phyloP scores from a whole-genome alignment of 1,284 basidiomycete species.

The Malassezia sympodialis region DNA sequence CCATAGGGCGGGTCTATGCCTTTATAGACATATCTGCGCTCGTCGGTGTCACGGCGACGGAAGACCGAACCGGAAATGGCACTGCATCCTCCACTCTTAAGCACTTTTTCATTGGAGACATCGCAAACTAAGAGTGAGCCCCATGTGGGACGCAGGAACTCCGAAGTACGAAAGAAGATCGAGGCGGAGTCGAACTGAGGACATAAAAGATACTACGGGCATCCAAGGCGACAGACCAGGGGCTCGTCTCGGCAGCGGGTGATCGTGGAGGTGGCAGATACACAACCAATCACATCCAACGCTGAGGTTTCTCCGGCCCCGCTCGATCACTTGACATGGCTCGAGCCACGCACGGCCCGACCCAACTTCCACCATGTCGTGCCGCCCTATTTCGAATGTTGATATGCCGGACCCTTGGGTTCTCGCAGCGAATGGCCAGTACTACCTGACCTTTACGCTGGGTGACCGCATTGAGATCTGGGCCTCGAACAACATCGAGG shows the following conservation, averaged over 20 bases:
- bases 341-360: neutral
- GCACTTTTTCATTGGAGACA: too few relatives aligned
- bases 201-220: too few relatives aligned
- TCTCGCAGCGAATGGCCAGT: conserved; percentile 2
- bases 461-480: conserved; percentile 17
- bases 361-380: conserved; percentile 11
- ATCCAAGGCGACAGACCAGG: too few relatives aligned
- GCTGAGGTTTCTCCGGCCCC: neutral
- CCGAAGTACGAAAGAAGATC: too few relatives aligned
- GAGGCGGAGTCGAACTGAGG: too few relatives aligned
- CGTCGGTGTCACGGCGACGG: neutral
- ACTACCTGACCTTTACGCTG: conserved; percentile 14
- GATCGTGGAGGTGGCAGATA: neutral
- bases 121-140: too few relatives aligned
- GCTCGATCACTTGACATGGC: neutral
- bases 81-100: too few relatives aligned
- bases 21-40: neutral
- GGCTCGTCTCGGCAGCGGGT: neutral
- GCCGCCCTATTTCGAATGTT: conserved; percentile 10
- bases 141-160: too few relatives aligned
- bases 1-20: neutral
- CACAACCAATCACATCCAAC: neutral
- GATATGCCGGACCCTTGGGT: conserved; percentile 20
- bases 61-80: neutral
- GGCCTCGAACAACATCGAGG: conserved; percentile 12